A percentile compares a stretch with the other conserved stretches of the same genome.
Conservation (phyloP, 129 eudicot genomes). For the Rutidosis leptorrhynchoides region DNA sequence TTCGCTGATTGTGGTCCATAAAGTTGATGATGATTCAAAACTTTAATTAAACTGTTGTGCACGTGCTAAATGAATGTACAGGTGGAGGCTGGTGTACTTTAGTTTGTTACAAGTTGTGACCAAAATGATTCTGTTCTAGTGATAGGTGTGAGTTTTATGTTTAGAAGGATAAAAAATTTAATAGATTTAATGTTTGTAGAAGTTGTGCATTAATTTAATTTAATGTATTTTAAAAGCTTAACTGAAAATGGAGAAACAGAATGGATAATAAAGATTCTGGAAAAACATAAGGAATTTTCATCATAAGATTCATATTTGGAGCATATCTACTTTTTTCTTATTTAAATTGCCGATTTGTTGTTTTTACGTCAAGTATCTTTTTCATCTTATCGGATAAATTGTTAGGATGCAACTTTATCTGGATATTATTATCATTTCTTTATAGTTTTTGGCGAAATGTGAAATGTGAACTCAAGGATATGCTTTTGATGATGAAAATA, state of each 20-base stretch:
- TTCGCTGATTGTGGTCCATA: constrained; percentile 11
- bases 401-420: not conserved
- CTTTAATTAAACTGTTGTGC: not conserved
- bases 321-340: constrained; percentile 6
- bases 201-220: too few species aligned
- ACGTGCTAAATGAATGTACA: not conserved
- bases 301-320: constrained; percentile 10
- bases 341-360: not conserved
- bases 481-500: not conserved
- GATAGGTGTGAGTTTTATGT: too few species aligned
- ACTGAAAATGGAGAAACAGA: not conserved
- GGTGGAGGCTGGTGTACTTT: too few species aligned
- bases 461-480: not conserved
- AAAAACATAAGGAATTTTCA: not conserved
- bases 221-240: too few species aligned
- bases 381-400: too few species aligned
- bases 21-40: not conserved
- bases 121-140: too few species aligned
- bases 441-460: not conserved
- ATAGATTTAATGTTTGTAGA: too few species aligned
- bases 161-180: too few species aligned
- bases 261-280: not conserved
- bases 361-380: not conserved
- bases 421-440: not conserved
- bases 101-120: too few species aligned